phyloP scores from a whole-genome alignment of 1,139 yeast genomes.

The Scheffersomyces segobiensis region DNA sequence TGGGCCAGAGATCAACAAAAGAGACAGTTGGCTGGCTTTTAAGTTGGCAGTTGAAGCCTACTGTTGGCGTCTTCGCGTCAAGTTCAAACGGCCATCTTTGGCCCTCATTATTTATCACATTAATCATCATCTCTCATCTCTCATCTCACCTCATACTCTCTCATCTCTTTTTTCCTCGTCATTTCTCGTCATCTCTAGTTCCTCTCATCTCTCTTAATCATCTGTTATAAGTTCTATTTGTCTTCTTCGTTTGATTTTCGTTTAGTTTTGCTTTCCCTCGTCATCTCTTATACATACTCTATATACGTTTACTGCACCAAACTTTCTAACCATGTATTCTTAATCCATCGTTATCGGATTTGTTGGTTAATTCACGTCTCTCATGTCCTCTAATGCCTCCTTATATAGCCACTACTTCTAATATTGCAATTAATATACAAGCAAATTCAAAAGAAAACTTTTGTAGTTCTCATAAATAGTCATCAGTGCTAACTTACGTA shows the following conservation, averaged over 20 bases:
- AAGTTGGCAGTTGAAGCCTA: constrained; percentile 4
- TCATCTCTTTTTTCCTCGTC: too few species aligned
- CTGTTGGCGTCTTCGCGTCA: neutral
- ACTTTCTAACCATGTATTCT: neutral
- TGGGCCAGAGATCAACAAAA: constrained; percentile 95
- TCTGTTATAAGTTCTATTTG: constrained; percentile 8
- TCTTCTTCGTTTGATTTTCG: constrained; percentile 4
- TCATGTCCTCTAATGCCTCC: constrained; percentile 15
- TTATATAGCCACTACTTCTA: constrained; percentile 4
- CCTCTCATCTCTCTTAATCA: constrained; percentile 7
- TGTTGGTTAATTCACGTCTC: constrained; percentile 1
- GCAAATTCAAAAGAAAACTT: neutral
- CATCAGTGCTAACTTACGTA: neutral
- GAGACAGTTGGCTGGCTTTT: constrained; percentile 36
- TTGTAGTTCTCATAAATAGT: neutral
- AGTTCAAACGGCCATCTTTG: neutral
- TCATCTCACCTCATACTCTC: constrained; percentile 7
- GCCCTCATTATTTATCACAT: neutral
- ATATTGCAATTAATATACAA: constrained; percentile 2
- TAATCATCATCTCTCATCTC: neutral
- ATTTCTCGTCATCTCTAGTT: constrained; percentile 12
- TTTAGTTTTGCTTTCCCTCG: constrained; percentile 1
- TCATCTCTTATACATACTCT: constrained; percentile 1
- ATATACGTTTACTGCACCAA: neutral
- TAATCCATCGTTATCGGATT: neutral